Conservation (phyloP, 345 rosid genomes). For the Citrus medica region DNA sequence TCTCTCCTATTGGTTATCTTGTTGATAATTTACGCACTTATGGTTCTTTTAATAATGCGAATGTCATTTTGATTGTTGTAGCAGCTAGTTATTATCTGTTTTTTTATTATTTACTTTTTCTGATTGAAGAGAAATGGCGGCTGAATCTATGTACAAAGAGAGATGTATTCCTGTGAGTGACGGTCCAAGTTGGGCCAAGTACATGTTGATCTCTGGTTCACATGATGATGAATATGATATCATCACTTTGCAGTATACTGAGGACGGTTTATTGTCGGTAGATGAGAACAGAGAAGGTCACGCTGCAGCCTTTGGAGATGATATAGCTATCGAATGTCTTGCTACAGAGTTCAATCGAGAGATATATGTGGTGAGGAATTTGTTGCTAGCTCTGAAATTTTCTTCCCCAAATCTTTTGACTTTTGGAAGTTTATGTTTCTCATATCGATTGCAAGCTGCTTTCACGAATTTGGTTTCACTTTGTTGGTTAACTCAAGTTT, state of each 20-base stretch:
- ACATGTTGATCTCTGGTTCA: constrained; percentile 93
- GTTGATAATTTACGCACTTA: neutral
- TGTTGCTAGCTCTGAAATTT: neutral
- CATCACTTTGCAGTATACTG: constrained; percentile 86
- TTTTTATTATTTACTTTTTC: constrained; percentile 18
- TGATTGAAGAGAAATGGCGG: constrained; percentile 77
- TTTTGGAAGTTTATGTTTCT: neutral
- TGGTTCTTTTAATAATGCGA: neutral
- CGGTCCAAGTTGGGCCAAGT: constrained; percentile 87
- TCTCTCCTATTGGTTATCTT: neutral
- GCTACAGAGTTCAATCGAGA: constrained; percentile 96
- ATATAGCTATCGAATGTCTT: constrained; percentile 91
- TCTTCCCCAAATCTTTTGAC: neutral
- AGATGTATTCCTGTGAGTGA: constrained; percentile 84
- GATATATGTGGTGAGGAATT: constrained; percentile 69
- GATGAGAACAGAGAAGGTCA: constrained; percentile 85
- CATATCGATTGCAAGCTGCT: neutral
- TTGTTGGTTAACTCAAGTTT: neutral
- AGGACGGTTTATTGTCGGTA: constrained; percentile 86
- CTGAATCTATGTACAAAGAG: constrained; percentile 91
- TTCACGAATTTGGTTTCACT: neutral
- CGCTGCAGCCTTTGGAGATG: constrained; percentile 98
- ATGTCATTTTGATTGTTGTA: constrained; percentile 1
- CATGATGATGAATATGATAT: constrained; percentile 86
- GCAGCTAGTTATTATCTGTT: constrained; percentile 7